These are phyloP conservation scores for Daldinia caldariorum DNA, from an alignment of 495 filamentous ascomycete genomes.

Conservation along the genomic window DNA sequence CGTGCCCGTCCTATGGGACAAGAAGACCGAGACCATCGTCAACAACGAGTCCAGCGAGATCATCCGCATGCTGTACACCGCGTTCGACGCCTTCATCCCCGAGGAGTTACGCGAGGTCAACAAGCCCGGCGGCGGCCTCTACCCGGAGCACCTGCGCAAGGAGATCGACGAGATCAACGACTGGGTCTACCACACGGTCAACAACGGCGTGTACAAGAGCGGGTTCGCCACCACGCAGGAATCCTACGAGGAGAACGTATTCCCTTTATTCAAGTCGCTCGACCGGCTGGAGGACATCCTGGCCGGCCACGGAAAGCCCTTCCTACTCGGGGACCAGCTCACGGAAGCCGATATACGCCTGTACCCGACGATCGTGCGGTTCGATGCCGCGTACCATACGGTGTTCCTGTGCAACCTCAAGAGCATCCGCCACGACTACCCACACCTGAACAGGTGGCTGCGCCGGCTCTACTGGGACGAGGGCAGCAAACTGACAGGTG, in stretches of 20 bases:
- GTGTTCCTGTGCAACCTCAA: constrained; percentile 85
- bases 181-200: constrained; percentile 86
- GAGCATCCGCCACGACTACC: constrained; percentile 80
- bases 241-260: constrained; percentile 73
- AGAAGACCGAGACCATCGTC: constrained; percentile 71
- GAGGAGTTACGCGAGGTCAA: constrained; percentile 67
- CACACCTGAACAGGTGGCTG: constrained; percentile 73
- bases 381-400: constrained; percentile 82
- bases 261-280: constrained; percentile 73
- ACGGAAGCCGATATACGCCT: constrained; percentile 83
- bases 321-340: constrained; percentile 69
- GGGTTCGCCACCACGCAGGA: constrained; percentile 66
- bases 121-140: constrained; percentile 56
- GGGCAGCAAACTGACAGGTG: constrained; percentile 28
- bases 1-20: constrained; percentile 78
- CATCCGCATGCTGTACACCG: constrained; percentile 70
- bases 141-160: constrained; percentile 64
- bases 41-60: constrained; percentile 83
- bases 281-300: constrained; percentile 75
- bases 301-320: constrained; percentile 61
- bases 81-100: constrained; percentile 78
- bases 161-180: constrained; percentile 80
- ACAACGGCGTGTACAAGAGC: constrained; percentile 81
- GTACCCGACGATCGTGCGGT: constrained; percentile 81
- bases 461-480: constrained; percentile 74